Base-by-base conservation (phyloP, 495 filamentous ascomycete species). In the Cenococcum geophilum region DNA sequence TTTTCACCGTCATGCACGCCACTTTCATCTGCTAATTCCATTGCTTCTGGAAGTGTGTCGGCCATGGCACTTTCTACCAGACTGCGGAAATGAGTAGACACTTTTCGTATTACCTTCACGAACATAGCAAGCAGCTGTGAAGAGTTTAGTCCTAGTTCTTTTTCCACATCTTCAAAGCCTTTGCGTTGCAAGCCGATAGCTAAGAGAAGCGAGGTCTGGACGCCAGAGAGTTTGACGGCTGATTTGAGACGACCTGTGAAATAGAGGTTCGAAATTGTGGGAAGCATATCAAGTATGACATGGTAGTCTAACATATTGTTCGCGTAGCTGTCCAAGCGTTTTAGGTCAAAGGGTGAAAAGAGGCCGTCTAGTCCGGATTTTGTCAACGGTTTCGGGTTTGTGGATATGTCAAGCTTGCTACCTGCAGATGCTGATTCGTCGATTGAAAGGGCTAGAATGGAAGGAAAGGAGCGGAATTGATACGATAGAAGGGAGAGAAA, bases 221-320 rank as follows among this genome's bases (percentile, higher is more conserved):
- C 82, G 34, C 85, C 84, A 4, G 83, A 86, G 34, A 96, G 77
- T 57, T 79, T 85, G 65, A 95, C 77, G 9, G 66, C 64, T 12
- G 76, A 73, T 61, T 77, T 84, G 2, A 97, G 75, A 18, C 84
- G 82, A 55, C 89, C 88, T 8, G 81, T 81, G 75, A 99, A 97
- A 79, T 91, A 93, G 42, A 91, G 82, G 8, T 80, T 76, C 5
- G 95, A 82, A 54, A 97, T 82, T 5, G 76, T 79, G 1, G 95
- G 95, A 62, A 97, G 78, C 74, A 99, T 83, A 69, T 99, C 95
- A 36, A 97, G 79, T 57, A 99, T 93, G 65, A 96, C 92, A 72
- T 96, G 95, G 76, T 97, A 95, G 70, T 99, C 95, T 18, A 99
- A 81, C 74, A 97, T 86, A 71, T 96, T 96, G 74, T 93, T 95